Conservation (phyloP, 495 filamentous ascomycete genomes). For the Halenospora varia region DNA sequence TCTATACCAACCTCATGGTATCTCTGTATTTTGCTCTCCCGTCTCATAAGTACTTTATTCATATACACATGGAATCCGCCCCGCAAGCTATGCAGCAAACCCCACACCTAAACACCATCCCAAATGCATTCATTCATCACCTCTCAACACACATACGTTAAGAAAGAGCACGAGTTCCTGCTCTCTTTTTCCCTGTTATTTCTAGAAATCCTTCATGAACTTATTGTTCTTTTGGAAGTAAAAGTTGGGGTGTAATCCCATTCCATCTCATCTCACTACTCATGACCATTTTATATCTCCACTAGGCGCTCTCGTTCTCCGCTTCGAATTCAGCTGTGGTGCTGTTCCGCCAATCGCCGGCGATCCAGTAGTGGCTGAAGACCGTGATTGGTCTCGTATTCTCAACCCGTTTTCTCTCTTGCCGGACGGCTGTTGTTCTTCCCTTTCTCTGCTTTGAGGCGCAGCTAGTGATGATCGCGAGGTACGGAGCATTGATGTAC, state of each 20-base stretch:
- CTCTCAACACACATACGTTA: background rate
- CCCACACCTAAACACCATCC: slow-evolving; percentile 5
- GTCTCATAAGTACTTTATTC: background rate
- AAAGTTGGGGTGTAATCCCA: background rate
- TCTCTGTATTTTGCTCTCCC: slow-evolving; percentile 4
- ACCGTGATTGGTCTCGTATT: slow-evolving; percentile 15
- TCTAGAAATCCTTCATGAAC: background rate
- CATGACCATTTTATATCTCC: slow-evolving; percentile 27
- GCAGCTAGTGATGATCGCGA: slow-evolving; percentile 22
- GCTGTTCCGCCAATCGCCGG: slow-evolving; percentile 15
- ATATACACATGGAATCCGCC: slow-evolving; percentile 2
- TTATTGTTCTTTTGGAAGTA: background rate
- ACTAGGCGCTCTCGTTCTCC: slow-evolving; percentile 18
- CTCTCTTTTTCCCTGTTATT: background rate
- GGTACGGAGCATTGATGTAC: slow-evolving; percentile 19
- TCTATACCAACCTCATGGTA: background rate
- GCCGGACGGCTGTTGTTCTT: background rate
- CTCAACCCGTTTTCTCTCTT: slow-evolving; percentile 11
- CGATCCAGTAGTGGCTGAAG: background rate
- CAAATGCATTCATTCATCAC: slow-evolving; percentile 1
- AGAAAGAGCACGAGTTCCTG: background rate
- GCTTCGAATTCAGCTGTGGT: slow-evolving; percentile 21
- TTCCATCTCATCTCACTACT: slow-evolving; percentile 3
- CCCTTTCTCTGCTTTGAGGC: background rate
- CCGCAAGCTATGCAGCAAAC: slow-evolving; percentile 19